Evolutionary conservation across 257 asterid species (phyloP).

Genomic region (Nicotiana tabacum): DNA sequence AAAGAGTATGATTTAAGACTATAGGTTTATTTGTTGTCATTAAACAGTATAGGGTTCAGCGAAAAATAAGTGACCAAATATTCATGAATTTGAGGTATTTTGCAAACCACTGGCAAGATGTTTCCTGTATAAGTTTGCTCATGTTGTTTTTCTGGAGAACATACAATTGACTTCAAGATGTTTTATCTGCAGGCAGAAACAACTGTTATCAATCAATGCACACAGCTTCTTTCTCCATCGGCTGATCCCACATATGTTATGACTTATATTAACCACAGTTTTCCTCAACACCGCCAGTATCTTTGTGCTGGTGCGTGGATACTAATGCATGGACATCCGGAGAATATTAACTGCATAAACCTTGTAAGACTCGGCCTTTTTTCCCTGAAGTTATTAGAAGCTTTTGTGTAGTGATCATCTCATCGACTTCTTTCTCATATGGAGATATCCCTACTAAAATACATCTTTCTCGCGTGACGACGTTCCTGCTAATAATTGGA

Average conservation of each 20-base stretch:
- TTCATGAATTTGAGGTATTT: not conserved
- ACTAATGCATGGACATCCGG: slow-evolving; percentile 88
- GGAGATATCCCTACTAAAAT: not conserved
- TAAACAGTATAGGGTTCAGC: not conserved
- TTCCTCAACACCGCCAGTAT: slow-evolving; percentile 77
- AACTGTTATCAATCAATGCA: slow-evolving; percentile 88
- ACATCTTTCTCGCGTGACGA: slow-evolving; percentile 7
- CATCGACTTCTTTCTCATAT: slow-evolving; percentile 7
- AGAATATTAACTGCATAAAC: slow-evolving; percentile 80
- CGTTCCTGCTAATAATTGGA: slow-evolving; percentile 20
- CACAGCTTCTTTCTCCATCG: slow-evolving; percentile 81
- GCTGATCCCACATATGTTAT: slow-evolving; percentile 78
- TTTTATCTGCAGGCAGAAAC: slow-evolving; percentile 68
- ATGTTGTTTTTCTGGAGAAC: not conserved
- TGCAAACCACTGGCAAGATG: not conserved
- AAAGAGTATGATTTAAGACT: not conserved
- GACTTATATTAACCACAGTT: slow-evolving; percentile 85
- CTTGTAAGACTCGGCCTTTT: slow-evolving; percentile 49
- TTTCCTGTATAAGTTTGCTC: not conserved
- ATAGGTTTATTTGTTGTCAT: not conserved
- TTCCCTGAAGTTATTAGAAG: not conserved
- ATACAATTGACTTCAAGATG: not conserved
- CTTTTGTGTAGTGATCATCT: not conserved
- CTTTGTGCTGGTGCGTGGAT: slow-evolving; percentile 99
- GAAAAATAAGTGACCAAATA: too few relatives aligned